phyloP scores from a whole-genome alignment of 257 asterid genomes.

The Nicotiana noctiflora region DNA sequence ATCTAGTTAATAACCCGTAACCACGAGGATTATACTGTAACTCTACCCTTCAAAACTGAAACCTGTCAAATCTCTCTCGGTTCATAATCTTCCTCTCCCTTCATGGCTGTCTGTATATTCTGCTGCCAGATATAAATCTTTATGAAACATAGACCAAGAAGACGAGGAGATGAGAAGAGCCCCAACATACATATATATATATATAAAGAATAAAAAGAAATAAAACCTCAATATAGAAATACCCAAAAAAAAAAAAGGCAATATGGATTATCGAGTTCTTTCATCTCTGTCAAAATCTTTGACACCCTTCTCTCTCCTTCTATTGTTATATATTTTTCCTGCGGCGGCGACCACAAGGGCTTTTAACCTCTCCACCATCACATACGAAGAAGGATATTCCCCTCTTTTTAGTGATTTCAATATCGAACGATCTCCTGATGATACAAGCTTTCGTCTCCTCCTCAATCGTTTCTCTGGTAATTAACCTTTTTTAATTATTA shows the following conservation, averaged over 20 bases:
- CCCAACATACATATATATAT: neutral
- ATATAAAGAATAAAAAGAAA: neutral
- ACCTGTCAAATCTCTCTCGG: slow-evolving; percentile 5
- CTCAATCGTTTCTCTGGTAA: slow-evolving; percentile 69
- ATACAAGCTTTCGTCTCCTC: slow-evolving; percentile 53
- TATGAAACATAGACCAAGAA: neutral
- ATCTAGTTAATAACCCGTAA: neutral
- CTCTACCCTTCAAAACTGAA: neutral
- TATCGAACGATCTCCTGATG: slow-evolving; percentile 49
- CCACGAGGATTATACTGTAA: neutral
- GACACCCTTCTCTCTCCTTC: slow-evolving; percentile 9
- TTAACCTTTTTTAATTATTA: neutral
- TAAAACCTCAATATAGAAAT: neutral
- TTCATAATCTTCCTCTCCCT: neutral
- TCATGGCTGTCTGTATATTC: neutral
- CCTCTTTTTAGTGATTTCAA: slow-evolving; percentile 83
- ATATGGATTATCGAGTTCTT: slow-evolving; percentile 17
- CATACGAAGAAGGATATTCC: slow-evolving; percentile 45
- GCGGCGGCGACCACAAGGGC: slow-evolving; percentile 16
- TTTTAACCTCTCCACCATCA: slow-evolving; percentile 50
- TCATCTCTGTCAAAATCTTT: slow-evolving; percentile 16
- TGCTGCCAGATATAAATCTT: neutral
- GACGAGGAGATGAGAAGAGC: neutral
- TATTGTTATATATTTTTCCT: slow-evolving; percentile 14
- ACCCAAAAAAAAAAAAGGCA: neutral